Conservation (phyloP, 163 green algal species). For the Picocystis sp. region DNA sequence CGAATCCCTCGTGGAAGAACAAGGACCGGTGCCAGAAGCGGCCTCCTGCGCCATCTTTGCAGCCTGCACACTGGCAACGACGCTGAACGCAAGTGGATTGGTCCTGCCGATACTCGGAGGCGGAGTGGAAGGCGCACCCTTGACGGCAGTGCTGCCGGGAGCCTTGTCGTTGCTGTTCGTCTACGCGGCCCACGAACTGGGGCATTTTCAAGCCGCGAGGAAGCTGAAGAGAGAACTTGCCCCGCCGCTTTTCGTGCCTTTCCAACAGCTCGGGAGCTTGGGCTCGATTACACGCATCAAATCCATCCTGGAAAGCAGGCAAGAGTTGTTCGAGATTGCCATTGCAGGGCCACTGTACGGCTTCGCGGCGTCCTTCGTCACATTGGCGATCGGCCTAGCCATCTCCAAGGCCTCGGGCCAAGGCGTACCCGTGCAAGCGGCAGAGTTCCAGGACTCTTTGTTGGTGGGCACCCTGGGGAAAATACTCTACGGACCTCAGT, state of each 20-base stretch:
- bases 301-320: slow-evolving; percentile 21
- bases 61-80: slow-evolving; percentile 33
- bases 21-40: slow-evolving; percentile 15
- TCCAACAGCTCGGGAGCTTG: slow-evolving; percentile 56
- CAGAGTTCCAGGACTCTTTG: slow-evolving; percentile 46
- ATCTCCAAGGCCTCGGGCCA: slow-evolving; percentile 25
- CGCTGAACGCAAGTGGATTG: slow-evolving; percentile 37
- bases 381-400: slow-evolving; percentile 17
- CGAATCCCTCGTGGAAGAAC: slow-evolving; percentile 7
- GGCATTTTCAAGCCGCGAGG: slow-evolving; percentile 37
- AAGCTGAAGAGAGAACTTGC: slow-evolving; percentile 35
- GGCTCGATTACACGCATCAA: slow-evolving; percentile 59
- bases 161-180: no score
- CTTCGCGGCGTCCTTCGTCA: slow-evolving; percentile 5
- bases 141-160: no score
- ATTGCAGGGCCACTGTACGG: slow-evolving; percentile 35
- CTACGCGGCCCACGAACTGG: slow-evolving; percentile 43
- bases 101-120: slow-evolving; percentile 14
- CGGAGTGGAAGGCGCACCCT: no score
- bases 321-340: slow-evolving; percentile 34
- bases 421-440: slow-evolving; percentile 35
- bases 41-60: slow-evolving; percentile 39
- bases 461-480: slow-evolving; percentile 36
- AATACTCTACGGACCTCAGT: slow-evolving; percentile 16
- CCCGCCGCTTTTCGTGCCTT: slow-evolving; percentile 52